These are phyloP conservation scores for Rubroboletus pulcherrimus DNA, from an alignment of 768 basidiomycete genomes.

Conservation along the genomic window DNA sequence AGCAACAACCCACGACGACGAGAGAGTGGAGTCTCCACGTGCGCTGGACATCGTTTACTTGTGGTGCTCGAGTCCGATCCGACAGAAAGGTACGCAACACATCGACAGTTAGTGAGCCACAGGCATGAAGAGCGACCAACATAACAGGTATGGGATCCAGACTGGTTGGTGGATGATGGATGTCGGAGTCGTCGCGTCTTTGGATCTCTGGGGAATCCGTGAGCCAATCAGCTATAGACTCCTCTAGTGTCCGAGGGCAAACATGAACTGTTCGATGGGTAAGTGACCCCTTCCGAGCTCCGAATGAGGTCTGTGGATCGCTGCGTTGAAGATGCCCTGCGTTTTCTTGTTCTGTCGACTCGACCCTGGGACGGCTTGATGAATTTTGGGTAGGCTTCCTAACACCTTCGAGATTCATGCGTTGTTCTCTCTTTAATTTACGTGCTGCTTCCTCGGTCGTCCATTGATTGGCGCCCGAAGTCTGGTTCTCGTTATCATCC, in stretches of 20 bases:
- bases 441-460: conserved; percentile 24
- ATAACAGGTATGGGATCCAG: conserved; percentile 42
- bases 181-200: background rate
- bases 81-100: conserved; percentile 53
- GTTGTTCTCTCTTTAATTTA: conserved; percentile 13
- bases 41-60: background rate
- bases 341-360: background rate
- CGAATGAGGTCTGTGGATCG: background rate
- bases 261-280: conserved; percentile 57
- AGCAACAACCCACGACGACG: conserved; percentile 75
- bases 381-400: background rate
- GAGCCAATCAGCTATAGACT: conserved; percentile 53
- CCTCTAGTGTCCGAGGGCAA: conserved; percentile 43
- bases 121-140: conserved; percentile 70
- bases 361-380: background rate
- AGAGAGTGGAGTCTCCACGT: conserved; percentile 51
- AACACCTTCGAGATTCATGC: background rate
- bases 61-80: conserved; percentile 16
- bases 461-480: conserved; percentile 52
- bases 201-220: conserved; percentile 10
- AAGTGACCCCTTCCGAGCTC: conserved; percentile 35
- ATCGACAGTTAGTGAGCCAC: conserved; percentile 69
- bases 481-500: conserved; percentile 58
- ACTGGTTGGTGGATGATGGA: background rate
- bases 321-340: background rate